A percentile compares a stretch with the other conserved stretches of the same genome.
These are phyloP conservation scores for Phytopythium oedochilum DNA, from an alignment of 352 stramenopile species.

Conservation along the genomic window DNA sequence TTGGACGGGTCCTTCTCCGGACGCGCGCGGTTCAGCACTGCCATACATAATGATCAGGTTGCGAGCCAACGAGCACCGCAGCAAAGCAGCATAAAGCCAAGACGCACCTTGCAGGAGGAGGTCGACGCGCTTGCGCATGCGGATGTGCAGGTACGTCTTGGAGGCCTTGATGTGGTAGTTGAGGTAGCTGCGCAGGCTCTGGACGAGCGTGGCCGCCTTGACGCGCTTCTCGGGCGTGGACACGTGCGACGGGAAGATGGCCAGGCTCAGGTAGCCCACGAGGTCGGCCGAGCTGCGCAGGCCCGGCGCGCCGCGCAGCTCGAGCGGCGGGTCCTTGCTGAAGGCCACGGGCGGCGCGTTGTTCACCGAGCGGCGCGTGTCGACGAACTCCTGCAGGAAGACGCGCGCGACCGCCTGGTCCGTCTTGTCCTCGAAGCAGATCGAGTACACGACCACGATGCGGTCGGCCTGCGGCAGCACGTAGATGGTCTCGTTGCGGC, in stretches of 20 bases:
- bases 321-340: constrained; percentile 86
- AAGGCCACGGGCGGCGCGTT: constrained; percentile 92
- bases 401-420: constrained; percentile 89
- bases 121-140: constrained; percentile 93
- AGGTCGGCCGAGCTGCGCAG: constrained; percentile 61
- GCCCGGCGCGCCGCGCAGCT: constrained; percentile 69
- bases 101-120: constrained; percentile 85
- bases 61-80: no score
- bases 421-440: constrained; percentile 93
- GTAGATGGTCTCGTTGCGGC: constrained; percentile 82
- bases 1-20: constrained; percentile 88
- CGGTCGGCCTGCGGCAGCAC: constrained; percentile 82
- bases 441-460: constrained; percentile 90
- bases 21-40: constrained; percentile 90
- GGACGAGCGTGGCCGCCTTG: constrained; percentile 84
- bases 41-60: constrained; percentile 3
- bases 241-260: constrained; percentile 90
- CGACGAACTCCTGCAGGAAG: constrained; percentile 92
- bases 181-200: constrained; percentile 91
- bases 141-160: constrained; percentile 95
- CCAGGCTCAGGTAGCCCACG: constrained; percentile 87
- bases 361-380: constrained; percentile 90
- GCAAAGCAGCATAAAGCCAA: no score
- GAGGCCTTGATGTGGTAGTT: constrained; percentile 97
- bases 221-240: constrained; percentile 83